Evolutionary conservation across 805 yeast genomes (phyloP).

Genomic region (Wickerhamiella shivajii): DNA sequence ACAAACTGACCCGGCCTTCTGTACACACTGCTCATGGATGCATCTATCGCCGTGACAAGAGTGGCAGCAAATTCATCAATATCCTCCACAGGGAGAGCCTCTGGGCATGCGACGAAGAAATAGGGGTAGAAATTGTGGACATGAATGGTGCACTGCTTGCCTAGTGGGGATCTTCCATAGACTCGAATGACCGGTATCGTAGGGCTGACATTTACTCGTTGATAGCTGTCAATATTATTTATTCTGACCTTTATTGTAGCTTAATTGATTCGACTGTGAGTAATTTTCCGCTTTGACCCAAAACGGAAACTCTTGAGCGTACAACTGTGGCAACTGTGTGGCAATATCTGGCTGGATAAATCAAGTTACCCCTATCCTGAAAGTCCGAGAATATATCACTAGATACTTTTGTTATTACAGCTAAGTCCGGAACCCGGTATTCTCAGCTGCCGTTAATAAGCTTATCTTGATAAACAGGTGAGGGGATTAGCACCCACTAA

Average conservation of each 20-base stretch:
- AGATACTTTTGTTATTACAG: background rate
- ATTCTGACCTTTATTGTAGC: conserved; percentile 18
- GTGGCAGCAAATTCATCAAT: conserved; percentile 8
- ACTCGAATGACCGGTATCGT: conserved; percentile 56
- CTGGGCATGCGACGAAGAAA: conserved; percentile 33
- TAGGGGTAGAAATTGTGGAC: conserved; percentile 81
- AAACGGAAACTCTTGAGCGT: background rate
- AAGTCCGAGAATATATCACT: background rate
- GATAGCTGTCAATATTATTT: conserved; percentile 23
- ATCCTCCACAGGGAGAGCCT: conserved; percentile 18
- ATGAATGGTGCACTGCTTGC: conserved; percentile 49
- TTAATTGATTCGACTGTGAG: background rate
- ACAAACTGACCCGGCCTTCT: conserved; percentile 20
- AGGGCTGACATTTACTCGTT: conserved; percentile 32
- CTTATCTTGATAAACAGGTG: too few species aligned
- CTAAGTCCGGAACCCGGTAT: background rate
- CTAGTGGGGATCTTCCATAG: conserved; percentile 54
- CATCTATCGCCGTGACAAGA: conserved; percentile 18
- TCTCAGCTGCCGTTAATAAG: too few species aligned
- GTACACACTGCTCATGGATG: conserved; percentile 18
- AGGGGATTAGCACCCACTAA: too few species aligned
- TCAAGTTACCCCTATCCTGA: background rate
- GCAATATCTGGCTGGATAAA: background rate
- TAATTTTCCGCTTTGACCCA: background rate
- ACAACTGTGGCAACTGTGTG: background rate